Evolutionary conservation across 768 basidiomycete genomes (phyloP), one percentile per base, ranked within the genome.

Genomic region (Myochromella boudieri): DNA sequence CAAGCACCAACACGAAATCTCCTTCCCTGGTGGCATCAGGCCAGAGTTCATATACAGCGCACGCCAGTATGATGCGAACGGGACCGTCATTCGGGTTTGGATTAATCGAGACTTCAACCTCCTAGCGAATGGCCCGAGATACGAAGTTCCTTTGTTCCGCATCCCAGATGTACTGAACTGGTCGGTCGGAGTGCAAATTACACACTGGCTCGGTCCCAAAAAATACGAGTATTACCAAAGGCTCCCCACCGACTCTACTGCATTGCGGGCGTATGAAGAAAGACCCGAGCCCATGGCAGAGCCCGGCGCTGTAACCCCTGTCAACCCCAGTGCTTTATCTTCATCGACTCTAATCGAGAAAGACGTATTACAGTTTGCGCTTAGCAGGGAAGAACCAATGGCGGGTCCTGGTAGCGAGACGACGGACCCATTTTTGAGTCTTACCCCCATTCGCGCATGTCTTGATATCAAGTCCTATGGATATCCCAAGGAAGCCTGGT

Each of bases 11-110:
- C 10, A 44, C 18, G 42, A 44, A 24, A 33, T 44, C n/a, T 18
- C 42, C 11, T 44, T 44, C 42, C 28, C 42, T n/a, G 42, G 42
- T n/a, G 42, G 42, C 12, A 44, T 44, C 21, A 44, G 32, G 32
- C 42, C 18, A 12, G 29, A 32, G 18, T 44, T 44, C 25, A 32
- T 44, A 6, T 34, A 44, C n/a, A 20, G 31, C 24, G 42, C 42
- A 10, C 42, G 42, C 21, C 31, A 44, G 24, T 44, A 44, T 22
- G 42, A 44, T 22, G 31, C 15, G 12, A 18, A 32, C 2, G 31
- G 32, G 20, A 44, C 20, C 15, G 42, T 44, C 31, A 22, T 44
- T 9, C 7, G 42, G 3, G 42, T 44, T 44, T 44, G 42, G 42
- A 44, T 44, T 32, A 44, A 44, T 22, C 32, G 14, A 22, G 14